These are phyloP conservation scores for Cinchona pubescens DNA, from an alignment of 257 asterid genomes.

Conservation along the genomic window DNA sequence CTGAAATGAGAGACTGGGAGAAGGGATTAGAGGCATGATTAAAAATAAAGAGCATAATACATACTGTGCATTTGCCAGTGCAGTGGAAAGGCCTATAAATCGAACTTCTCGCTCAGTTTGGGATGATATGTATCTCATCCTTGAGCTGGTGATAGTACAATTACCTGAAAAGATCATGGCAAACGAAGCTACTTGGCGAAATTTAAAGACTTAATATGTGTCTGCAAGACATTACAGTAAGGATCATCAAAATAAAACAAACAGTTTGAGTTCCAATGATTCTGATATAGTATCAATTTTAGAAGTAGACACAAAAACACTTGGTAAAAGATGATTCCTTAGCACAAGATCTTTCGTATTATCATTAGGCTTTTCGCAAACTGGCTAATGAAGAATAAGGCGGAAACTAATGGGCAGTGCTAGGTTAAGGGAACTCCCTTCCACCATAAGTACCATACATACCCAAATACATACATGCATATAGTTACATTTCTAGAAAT, in stretches of 20 bases:
- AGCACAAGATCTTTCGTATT: not conserved
- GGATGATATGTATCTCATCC: conserved; percentile 99
- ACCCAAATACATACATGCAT: not conserved
- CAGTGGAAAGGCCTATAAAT: conserved; percentile 96
- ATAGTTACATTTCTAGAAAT: too few relatives aligned
- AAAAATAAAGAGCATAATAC: conserved; percentile 10
- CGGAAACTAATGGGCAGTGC: not conserved
- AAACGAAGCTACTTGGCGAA: conserved; percentile 1
- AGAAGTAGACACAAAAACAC: not conserved
- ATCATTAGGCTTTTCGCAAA: too few relatives aligned
- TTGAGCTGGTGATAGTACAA: too few relatives aligned
- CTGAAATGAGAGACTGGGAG: not conserved
- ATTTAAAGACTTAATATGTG: not conserved
- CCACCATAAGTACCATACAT: not conserved
- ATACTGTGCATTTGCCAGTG: conserved; percentile 95
- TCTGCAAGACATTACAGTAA: not conserved
- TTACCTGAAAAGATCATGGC: conserved; percentile 52
- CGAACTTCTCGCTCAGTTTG: conserved; percentile 89
- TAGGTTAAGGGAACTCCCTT: not conserved
- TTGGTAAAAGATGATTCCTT: not conserved
- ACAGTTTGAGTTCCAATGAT: not conserved
- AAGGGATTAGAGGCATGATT: not conserved
- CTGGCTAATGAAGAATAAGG: not conserved
- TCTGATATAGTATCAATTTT: not conserved
- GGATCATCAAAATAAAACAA: not conserved